Conservation (phyloP, 106 monocot species). For the Dendrobium huoshanense region DNA sequence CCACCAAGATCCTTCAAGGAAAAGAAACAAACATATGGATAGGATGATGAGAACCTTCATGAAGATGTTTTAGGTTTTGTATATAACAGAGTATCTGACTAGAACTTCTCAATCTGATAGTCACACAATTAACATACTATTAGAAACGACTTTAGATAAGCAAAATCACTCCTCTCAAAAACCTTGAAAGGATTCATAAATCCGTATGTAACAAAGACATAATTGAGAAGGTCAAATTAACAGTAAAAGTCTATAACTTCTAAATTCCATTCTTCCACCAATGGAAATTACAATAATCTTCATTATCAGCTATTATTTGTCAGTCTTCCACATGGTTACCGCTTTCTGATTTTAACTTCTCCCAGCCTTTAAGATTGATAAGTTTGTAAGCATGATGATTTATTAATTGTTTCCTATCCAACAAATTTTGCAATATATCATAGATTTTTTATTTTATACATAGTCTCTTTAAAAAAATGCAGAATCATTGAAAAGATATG, state of each 20-base stretch:
- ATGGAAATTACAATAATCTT: not conserved
- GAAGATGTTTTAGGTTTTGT: not conserved
- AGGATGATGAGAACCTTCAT: not conserved
- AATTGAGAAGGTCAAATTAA: not conserved
- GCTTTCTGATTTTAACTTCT: not conserved
- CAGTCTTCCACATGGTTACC: not conserved
- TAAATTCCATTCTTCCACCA: not conserved
- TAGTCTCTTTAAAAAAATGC: too few relatives aligned
- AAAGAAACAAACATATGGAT: not conserved
- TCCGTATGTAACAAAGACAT: not conserved
- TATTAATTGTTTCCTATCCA: not conserved
- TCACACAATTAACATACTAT: not conserved
- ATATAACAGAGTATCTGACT: not conserved
- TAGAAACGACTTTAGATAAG: not conserved
- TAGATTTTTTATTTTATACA: not conserved
- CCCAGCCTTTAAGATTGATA: not conserved
- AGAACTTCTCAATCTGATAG: not conserved
- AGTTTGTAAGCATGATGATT: not conserved
- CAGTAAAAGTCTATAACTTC: not conserved
- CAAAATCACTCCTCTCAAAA: not conserved
- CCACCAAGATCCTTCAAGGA: conserved; percentile 68
- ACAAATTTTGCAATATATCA: not conserved
- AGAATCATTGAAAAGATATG: not conserved
- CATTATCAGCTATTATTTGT: not conserved
- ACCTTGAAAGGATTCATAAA: not conserved